Evolutionary conservation across 768 basidiomycete genomes (phyloP), one percentile per base, ranked within the genome.

Genomic region (Hemileccinum impolitum): DNA sequence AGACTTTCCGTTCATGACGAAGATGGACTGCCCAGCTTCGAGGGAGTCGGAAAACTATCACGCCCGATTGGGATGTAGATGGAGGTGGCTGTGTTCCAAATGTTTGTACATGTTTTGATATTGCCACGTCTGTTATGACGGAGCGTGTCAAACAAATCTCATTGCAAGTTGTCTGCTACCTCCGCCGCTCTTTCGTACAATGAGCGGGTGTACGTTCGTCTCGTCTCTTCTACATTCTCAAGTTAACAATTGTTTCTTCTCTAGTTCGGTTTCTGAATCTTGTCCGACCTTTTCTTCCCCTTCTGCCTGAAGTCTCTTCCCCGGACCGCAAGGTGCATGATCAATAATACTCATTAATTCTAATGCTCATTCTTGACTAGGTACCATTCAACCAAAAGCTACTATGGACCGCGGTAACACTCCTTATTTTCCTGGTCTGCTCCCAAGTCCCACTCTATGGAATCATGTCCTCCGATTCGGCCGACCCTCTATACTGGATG

Each of bases 401-500:
- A 55, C 75, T 94, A 85, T 97, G 94, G 95, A 99, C 95, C 8
- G 93, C 95, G 48, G 93, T 98, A 26, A 98, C 95, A 3, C 92
- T 99, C 64, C 87, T 97, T 72, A 97, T 99, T 71, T 98, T 97
- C 89, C 74, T 99, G 65, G 95, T 98, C 55, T 98, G 95, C 79
- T 97, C 94, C 23, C 96, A 98, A 74, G 95, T 98, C 28, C 96
- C 96, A 6, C 80, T 99, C 40, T 99, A 98, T 71, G 96, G 96
- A 55, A 98, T 99, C 82, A 95, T 97, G 86, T 96, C 93, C 25
- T 96, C 94, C 51, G 95, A 99, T 79, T 96, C 94, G 58, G 93
- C 93, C 47, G 95, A 99, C 75, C 96, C 96, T 13, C 84, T 99
- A 37, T 97, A 96, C 76, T 98, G 95, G 96, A 94, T 97, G 88